phyloP scores from a whole-genome alignment of 768 basidiomycete species.

The Leccinum boreale region DNA sequence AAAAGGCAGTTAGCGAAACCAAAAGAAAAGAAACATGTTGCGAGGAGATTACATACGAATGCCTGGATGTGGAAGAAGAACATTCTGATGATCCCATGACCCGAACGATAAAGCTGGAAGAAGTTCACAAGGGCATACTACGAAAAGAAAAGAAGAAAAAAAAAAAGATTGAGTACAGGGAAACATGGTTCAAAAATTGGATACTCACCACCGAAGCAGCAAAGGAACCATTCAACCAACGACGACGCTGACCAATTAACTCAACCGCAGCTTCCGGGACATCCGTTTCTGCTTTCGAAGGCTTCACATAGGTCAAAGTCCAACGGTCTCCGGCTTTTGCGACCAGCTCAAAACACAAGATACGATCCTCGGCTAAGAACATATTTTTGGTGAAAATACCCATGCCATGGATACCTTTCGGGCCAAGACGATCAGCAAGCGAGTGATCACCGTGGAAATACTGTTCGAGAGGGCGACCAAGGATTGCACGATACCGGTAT shows the following conservation, averaged over 20 bases:
- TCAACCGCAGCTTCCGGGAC: slow-evolving; percentile 93
- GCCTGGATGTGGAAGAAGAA: slow-evolving; percentile 96
- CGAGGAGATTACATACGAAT: slow-evolving; percentile 49
- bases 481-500: slow-evolving; percentile 90
- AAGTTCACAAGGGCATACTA: slow-evolving; percentile 94
- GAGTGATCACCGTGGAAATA: slow-evolving; percentile 89
- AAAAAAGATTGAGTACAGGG: not conserved
- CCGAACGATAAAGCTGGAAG: slow-evolving; percentile 81
- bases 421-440: slow-evolving; percentile 85
- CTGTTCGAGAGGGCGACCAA: slow-evolving; percentile 80
- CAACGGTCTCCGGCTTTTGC: slow-evolving; percentile 85
- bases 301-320: slow-evolving; percentile 91
- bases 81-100: slow-evolving; percentile 88
- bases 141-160: slow-evolving; percentile 12
- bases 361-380: slow-evolving; percentile 92
- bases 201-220: slow-evolving; percentile 80
- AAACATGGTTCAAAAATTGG: not conserved
- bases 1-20: slow-evolving; percentile 1
- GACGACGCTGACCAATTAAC: slow-evolving; percentile 90
- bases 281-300: slow-evolving; percentile 93
- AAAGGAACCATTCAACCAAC: slow-evolving; percentile 94
- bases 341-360: slow-evolving; percentile 94
- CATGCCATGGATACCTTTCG: slow-evolving; percentile 96
- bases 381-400: slow-evolving; percentile 96
- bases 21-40: not conserved